Evolutionary conservation across 2,329 filamentous ascomycete species (phyloP), one percentile per base, ranked within the genome.

Genomic region (Hypoxylon sp.): DNA sequence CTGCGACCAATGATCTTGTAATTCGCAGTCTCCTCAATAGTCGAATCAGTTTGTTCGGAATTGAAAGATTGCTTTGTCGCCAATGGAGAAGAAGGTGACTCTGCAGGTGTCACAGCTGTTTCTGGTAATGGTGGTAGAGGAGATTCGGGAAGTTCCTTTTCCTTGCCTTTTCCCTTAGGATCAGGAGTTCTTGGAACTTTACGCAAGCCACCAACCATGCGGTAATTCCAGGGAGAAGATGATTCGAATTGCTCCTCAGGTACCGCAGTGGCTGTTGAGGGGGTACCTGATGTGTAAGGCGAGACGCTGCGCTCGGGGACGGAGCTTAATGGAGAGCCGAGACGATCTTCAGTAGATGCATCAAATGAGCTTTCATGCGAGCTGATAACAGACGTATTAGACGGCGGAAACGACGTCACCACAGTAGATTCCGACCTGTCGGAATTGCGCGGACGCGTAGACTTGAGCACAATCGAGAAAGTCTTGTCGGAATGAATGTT

Each of bases 401-500:
- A 85, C 50, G 82, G 75, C 14, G 78, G 79, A 34, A 81, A 78
- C 9, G 85, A 85, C 69, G 75, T 83, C 73, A 75, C 25, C 36
- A 17, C 77, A 77, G 68, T 82, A n/a, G 75, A 75, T 57, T 61
- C 72, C 38, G 74, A 75, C 56, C 70, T 73, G 61, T 74, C 72
- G 34, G 73, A 76, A 59, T 63, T 46, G 65, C 74, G 63, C 50
- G 63, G 38, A 61, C 72, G 57, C 68, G 73, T 67, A 45, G 74
- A 67, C 46, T 77, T 79, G 28, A 80, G 75, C 25, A 84, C 77
- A 36, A 89, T 77, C 14, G 86, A 87, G 72, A 89, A 89, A 3
- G 87, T 89, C 77, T 87, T 87, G 76, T 89, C 85, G 5, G 85
- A 76, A 71, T 88, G 82, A 28, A 89, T 78, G 58, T 81, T 82